phyloP scores from a whole-genome alignment of 306 rosid species.

The Adenanthera pavonina region DNA sequence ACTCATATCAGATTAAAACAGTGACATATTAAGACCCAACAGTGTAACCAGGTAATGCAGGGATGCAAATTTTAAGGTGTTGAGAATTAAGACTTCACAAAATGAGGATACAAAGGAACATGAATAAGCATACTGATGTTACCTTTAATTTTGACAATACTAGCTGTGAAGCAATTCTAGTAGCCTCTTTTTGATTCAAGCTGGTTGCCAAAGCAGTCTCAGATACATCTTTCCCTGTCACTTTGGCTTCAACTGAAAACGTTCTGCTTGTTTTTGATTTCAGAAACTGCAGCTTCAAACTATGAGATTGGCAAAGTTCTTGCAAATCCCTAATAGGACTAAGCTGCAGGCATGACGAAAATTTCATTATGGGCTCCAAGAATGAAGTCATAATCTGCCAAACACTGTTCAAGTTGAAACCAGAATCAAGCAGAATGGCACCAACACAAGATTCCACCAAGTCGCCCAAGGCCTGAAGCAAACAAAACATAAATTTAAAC shows the following conservation, averaged over 20 bases:
- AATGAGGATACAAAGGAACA: conserved; percentile 17
- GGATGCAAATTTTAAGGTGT: conserved; percentile 23
- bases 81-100: background rate
- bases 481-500: conserved; percentile 32
- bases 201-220: conserved; percentile 55
- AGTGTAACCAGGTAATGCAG: conserved; percentile 14
- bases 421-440: conserved; percentile 91
- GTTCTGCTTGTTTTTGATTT: conserved; percentile 41
- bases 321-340: conserved; percentile 80
- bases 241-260: conserved; percentile 63
- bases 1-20: background rate
- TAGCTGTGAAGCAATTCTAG: conserved; percentile 57
- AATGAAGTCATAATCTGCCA: conserved; percentile 83
- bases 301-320: conserved; percentile 76
- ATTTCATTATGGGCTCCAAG: conserved; percentile 75
- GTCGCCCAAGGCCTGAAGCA: conserved; percentile 87
- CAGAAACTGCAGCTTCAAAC: conserved; percentile 44
- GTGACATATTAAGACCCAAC: background rate
- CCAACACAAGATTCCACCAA: conserved; percentile 91
- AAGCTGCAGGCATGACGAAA: conserved; percentile 74
- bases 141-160: conserved; percentile 66
- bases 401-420: conserved; percentile 68
- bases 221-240: conserved; percentile 45
- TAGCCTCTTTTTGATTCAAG: conserved; percentile 63
- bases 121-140: conserved; percentile 37